These are phyloP conservation scores for Thoreauomyces humboldtii DNA, from an alignment of 192 early-diverging fungal species.

Conservation along the genomic window DNA sequence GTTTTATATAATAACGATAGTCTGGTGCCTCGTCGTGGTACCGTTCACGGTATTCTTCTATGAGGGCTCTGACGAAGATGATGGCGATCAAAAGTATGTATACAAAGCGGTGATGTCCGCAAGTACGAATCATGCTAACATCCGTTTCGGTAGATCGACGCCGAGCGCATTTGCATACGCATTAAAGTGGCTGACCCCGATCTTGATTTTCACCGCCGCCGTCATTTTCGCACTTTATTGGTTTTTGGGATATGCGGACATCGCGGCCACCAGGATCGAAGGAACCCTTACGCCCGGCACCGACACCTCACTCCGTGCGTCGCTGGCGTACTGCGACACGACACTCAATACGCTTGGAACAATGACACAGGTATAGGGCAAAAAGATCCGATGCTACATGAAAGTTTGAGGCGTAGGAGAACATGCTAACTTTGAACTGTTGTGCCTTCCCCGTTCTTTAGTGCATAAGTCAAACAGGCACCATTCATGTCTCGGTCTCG, in stretches of 20 bases:
- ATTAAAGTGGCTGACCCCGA: conserved; percentile 55
- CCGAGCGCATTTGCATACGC: conserved; percentile 42
- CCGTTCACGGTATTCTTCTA: conserved; percentile 66
- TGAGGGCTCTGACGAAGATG: conserved; percentile 53
- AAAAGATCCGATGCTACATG: no score
- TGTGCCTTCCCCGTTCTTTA: no score
- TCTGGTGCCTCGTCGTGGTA: conserved; percentile 46
- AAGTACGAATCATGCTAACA: no score
- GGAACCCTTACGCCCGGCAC: conserved; percentile 18
- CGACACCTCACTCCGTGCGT: neutral
- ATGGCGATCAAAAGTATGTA: conserved; percentile 40
- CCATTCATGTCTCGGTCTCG: conserved; percentile 44
- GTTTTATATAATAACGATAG: conserved; percentile 48
- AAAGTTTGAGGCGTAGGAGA: no score
- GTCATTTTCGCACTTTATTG: conserved; percentile 48
- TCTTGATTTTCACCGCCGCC: conserved; percentile 41
- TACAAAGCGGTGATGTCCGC: no score
- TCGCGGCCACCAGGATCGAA: conserved; percentile 26
- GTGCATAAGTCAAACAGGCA: conserved; percentile 31
- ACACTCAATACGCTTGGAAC: conserved; percentile 3
- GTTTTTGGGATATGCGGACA: conserved; percentile 48
- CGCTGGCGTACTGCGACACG: conserved; percentile 9
- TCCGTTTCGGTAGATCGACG: conserved; percentile 14
- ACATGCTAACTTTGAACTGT: no score
- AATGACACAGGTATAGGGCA: conserved; percentile 5